phyloP scores from a whole-genome alignment of 768 basidiomycete genomes.

The Candolleomyces aberdarensis region DNA sequence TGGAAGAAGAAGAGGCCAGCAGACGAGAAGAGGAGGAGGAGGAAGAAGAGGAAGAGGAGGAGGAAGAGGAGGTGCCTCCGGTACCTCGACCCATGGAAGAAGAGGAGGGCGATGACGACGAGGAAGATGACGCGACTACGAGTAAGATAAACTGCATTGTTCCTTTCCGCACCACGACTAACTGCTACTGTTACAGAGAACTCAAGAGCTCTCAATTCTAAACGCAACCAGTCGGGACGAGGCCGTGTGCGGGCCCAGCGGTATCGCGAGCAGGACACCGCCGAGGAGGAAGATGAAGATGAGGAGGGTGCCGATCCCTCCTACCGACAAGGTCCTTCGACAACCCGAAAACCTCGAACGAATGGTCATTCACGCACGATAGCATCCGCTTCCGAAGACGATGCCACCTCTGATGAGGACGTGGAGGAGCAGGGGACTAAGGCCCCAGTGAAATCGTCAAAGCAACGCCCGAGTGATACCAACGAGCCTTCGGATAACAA shows the following conservation, averaged over 20 bases:
- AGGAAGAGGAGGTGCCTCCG: slow-evolving; percentile 45
- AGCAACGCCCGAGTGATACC: background rate
- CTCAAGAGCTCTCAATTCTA: slow-evolving; percentile 1
- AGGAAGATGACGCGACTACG: slow-evolving; percentile 16
- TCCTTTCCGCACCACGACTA: background rate
- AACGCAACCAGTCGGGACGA: slow-evolving; percentile 19
- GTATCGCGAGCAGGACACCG: slow-evolving; percentile 5
- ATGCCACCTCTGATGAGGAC: slow-evolving; percentile 8
- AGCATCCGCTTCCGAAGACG: slow-evolving; percentile 22
- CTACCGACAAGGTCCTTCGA: background rate
- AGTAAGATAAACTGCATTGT: background rate
- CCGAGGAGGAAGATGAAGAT: slow-evolving; percentile 13
- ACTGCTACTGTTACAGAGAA: background rate
- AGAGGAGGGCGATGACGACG: slow-evolving; percentile 42
- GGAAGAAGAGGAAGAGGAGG: slow-evolving; percentile 49
- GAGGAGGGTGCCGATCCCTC: slow-evolving; percentile 14
- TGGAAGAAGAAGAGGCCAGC: slow-evolving; percentile 52
- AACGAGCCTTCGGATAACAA: no score
- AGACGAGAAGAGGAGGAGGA: slow-evolving; percentile 41
- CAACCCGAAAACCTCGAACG: slow-evolving; percentile 8
- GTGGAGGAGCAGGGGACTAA: slow-evolving; percentile 16
- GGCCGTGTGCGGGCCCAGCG: slow-evolving; percentile 11
- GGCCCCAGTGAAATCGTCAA: background rate
- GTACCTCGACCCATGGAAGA: slow-evolving; percentile 59
- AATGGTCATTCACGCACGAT: slow-evolving; percentile 15